phyloP scores from a whole-genome alignment of 1,284 basidiomycete genomes.

The Pulveroboletus ridleyi region DNA sequence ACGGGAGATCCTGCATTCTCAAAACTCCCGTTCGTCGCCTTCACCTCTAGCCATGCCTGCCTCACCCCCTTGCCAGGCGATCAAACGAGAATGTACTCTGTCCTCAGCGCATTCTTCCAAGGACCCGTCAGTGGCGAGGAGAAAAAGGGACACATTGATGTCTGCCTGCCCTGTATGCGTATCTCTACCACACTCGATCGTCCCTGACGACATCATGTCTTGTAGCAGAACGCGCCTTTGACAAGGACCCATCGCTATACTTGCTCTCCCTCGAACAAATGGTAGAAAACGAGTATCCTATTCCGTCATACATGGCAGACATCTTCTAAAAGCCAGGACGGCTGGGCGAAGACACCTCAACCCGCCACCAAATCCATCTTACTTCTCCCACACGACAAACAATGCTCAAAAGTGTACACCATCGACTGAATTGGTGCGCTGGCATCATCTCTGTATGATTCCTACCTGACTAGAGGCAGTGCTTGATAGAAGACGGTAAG shows the following conservation, averaged over 20 bases:
- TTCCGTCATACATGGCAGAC: constrained; percentile 81
- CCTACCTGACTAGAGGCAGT: constrained; percentile 50
- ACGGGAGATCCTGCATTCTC: too few relatives aligned
- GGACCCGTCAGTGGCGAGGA: constrained; percentile 81
- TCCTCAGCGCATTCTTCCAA: constrained; percentile 82
- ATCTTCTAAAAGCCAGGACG: constrained; percentile 64
- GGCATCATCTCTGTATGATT: neutral
- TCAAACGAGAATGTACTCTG: constrained; percentile 82
- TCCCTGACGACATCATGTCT: neutral
- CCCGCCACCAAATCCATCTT: constrained; percentile 42
- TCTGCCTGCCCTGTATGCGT: constrained; percentile 58
- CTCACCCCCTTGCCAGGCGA: constrained; percentile 93
- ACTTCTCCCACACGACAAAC: constrained; percentile 31
- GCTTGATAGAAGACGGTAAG: constrained; percentile 86
- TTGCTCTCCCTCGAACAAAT: constrained; percentile 83
- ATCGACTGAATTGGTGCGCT: constrained; percentile 94
- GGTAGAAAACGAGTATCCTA: constrained; percentile 89
- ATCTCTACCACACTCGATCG: neutral
- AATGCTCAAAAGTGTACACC: constrained; percentile 59
- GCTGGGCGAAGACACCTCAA: constrained; percentile 80
- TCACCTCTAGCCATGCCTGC: constrained; percentile 89
- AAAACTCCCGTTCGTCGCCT: constrained; percentile 80
- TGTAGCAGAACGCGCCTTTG: constrained; percentile 63
- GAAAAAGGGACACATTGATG: constrained; percentile 68
- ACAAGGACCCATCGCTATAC: constrained; percentile 72